Evolutionary conservation across 2,329 filamentous ascomycete species (phyloP).

Genomic region (Camillea tinctor): DNA sequence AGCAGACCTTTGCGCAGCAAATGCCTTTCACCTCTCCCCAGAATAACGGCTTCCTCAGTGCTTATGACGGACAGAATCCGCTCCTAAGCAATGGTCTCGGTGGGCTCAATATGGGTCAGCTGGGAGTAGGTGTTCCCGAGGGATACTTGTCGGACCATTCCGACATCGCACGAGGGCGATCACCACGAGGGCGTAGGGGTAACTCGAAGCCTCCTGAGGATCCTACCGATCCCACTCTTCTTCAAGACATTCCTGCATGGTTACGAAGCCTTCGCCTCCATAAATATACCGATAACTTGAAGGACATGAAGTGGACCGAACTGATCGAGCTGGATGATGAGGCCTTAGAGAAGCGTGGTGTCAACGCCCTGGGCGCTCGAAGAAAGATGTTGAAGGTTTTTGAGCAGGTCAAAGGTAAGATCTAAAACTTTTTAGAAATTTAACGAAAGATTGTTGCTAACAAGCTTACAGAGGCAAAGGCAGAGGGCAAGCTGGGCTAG

Average conservation of each 20-base stretch:
- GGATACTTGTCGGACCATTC: slow-evolving; percentile 94
- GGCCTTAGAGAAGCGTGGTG: slow-evolving; percentile 85
- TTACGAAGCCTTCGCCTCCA: slow-evolving; percentile 90
- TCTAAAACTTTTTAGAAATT: slow-evolving; percentile 1
- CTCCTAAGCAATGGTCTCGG: slow-evolving; percentile 69
- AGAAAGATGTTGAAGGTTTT: slow-evolving; percentile 99
- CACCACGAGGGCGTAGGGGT: slow-evolving; percentile 85
- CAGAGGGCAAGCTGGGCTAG: slow-evolving; percentile 66
- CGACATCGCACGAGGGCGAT: slow-evolving; percentile 85
- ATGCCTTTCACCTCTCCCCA: slow-evolving; percentile 83
- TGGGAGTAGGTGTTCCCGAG: slow-evolving; percentile 69
- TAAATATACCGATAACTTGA: slow-evolving; percentile 98
- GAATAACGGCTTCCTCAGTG: slow-evolving; percentile 89
- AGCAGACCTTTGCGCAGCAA: slow-evolving; percentile 57
- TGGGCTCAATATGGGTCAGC: slow-evolving; percentile 68
- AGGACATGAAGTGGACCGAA: slow-evolving; percentile 96
- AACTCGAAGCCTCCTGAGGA: slow-evolving; percentile 98
- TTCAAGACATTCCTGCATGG: slow-evolving; percentile 96
- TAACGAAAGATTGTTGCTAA: slow-evolving; percentile 26
- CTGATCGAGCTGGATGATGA: slow-evolving; percentile 90
- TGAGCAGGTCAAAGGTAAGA: slow-evolving; percentile 80
- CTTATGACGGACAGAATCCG: slow-evolving; percentile 76
- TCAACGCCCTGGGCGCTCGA: slow-evolving; percentile 90
- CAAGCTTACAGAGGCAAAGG: slow-evolving; percentile 60
- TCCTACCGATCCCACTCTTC: slow-evolving; percentile 82